A percentile compares a stretch with the other conserved stretches of the same genome.
Evolutionary conservation across 345 rosid genomes (phyloP).

Genomic region (Luvunga scandens): DNA sequence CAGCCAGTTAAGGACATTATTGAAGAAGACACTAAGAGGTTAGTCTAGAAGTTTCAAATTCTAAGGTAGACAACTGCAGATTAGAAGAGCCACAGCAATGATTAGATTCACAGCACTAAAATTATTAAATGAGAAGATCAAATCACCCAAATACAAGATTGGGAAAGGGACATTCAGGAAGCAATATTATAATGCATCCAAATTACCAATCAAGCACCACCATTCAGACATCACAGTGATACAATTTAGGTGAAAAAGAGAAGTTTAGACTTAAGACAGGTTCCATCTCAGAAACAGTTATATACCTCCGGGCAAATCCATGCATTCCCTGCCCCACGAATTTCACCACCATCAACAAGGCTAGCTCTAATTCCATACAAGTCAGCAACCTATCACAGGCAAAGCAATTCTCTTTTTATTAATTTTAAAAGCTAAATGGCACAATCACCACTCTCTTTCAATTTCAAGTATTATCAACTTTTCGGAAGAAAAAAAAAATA

Average conservation of each 20-base stretch:
- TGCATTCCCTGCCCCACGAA: constrained; percentile 98
- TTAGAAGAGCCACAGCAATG: constrained; percentile 6
- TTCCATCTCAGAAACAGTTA: constrained; percentile 5
- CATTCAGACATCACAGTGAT: neutral
- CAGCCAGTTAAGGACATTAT: constrained; percentile 9
- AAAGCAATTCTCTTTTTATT: neutral
- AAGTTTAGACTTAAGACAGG: neutral
- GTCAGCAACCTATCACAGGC: constrained; percentile 74
- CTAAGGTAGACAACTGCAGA: neutral
- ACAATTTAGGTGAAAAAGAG: neutral
- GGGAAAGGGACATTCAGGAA: neutral
- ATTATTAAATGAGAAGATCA: neutral
- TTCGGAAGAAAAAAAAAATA: constrained; percentile 12
- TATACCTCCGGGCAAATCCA: constrained; percentile 98
- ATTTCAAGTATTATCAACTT: neutral
- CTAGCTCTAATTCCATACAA: constrained; percentile 96
- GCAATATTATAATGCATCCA: constrained; percentile 3
- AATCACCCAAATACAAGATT: constrained; percentile 2
- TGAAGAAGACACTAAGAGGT: constrained; percentile 15
- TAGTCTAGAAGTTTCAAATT: neutral
- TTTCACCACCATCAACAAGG: constrained; percentile 99
- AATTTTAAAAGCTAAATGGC: neutral
- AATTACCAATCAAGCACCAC: neutral
- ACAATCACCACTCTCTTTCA: neutral
- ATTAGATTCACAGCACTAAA: neutral